Evolutionary conservation across 2,329 filamentous ascomycete species (phyloP).

Genomic region (Plectosphaerella sp.): DNA sequence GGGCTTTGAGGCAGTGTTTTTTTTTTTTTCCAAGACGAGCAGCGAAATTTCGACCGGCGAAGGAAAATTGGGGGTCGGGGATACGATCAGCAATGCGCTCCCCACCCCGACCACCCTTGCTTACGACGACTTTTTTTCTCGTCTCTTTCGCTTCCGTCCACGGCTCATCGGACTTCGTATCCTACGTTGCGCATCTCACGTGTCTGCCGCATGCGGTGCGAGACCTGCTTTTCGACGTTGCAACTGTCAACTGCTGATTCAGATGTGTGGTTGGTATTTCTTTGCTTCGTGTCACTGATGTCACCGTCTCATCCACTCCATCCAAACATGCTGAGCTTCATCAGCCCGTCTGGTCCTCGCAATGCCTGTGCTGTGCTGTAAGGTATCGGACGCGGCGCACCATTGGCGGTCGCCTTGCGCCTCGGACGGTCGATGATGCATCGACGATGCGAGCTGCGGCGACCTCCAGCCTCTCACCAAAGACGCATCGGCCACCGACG

Average conservation of each 20-base stretch:
- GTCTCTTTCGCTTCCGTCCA: background rate
- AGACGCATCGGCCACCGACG: background rate
- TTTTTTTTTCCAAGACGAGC: background rate
- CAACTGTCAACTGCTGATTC: too few relatives aligned
- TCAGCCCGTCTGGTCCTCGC: background rate
- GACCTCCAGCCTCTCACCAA: background rate
- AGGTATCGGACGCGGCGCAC: background rate
- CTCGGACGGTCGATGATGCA: too few relatives aligned
- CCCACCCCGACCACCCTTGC: background rate
- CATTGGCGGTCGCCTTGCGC: too few relatives aligned
- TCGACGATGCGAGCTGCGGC: too few relatives aligned
- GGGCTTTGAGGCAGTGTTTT: background rate
- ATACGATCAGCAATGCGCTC: background rate
- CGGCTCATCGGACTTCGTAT: background rate
- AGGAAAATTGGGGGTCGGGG: background rate
- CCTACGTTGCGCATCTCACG: background rate
- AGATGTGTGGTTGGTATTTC: too few relatives aligned
- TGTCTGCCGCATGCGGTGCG: background rate
- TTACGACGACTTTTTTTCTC: background rate
- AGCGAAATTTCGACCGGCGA: background rate
- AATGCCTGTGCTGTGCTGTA: background rate
- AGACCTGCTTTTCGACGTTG: too few relatives aligned
- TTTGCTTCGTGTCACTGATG: too few relatives aligned
- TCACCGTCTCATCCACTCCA: background rate
- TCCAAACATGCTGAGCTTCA: background rate